Percentiles rank a stretch among this genome's conserved stretches.
Evolutionary conservation across 2,329 filamentous ascomycete genomes (phyloP).

Genomic region (Hypoxylon sp.): DNA sequence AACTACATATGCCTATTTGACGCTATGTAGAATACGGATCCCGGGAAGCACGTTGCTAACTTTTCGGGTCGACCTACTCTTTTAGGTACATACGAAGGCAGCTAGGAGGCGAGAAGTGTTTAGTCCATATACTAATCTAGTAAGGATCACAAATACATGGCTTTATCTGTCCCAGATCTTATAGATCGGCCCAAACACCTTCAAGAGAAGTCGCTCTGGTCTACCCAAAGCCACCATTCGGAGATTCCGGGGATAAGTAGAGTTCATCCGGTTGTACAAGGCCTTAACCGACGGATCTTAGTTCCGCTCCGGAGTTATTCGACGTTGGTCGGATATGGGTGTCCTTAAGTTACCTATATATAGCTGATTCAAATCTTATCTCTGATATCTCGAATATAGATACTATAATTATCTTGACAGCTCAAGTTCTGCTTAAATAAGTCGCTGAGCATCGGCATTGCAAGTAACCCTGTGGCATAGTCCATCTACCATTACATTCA

Average conservation of each 20-base stretch:
- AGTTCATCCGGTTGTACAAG: not conserved
- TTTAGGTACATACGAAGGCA: not conserved
- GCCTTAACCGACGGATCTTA: not conserved
- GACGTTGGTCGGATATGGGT: not conserved
- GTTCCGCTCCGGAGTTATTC: not conserved
- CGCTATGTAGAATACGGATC: not conserved
- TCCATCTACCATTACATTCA: not conserved
- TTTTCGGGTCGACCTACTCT: not conserved
- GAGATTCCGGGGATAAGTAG: slow-evolving; percentile 3
- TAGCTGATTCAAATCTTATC: no score
- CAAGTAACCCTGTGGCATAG: not conserved
- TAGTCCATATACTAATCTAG: slow-evolving; percentile 1
- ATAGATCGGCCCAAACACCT: not conserved
- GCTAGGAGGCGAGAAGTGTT: not conserved
- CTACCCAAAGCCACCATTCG: not conserved
- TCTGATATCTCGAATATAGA: not conserved
- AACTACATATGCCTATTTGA: not conserved
- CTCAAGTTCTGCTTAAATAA: not conserved
- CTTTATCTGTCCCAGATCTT: not conserved
- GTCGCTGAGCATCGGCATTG: not conserved
- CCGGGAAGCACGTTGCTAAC: not conserved
- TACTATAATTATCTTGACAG: not conserved
- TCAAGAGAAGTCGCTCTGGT: not conserved
- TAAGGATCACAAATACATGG: not conserved
- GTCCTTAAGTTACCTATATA: not conserved